These are phyloP conservation scores for Verticillium albo-atrum DNA, from an alignment of 2,329 filamentous ascomycete genomes.

Conservation along the genomic window DNA sequence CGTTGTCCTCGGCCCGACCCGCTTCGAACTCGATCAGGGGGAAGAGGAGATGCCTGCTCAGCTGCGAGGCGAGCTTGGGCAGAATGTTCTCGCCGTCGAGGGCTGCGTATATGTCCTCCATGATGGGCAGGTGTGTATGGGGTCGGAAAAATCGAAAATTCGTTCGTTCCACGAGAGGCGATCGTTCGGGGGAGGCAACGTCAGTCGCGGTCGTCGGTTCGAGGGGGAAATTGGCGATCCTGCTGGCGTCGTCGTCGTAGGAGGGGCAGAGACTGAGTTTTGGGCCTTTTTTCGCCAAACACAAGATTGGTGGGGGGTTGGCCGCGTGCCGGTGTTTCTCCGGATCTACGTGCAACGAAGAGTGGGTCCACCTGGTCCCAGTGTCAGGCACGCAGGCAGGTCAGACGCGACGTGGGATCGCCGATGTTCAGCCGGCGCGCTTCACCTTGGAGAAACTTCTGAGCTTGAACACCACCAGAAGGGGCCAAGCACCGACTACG, in stretches of 20 bases:
- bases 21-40: constrained; percentile 90
- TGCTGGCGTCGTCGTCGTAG: constrained; percentile 6
- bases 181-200: constrained; percentile 1
- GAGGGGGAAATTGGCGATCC: constrained; percentile 1
- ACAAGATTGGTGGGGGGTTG: constrained; percentile 12
- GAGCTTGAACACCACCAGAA: background rate
- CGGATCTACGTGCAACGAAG: background rate
- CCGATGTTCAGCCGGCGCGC: constrained; percentile 12
- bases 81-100: constrained; percentile 52
- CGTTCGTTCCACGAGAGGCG: constrained; percentile 13
- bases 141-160: constrained; percentile 6
- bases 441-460: constrained; percentile 9
- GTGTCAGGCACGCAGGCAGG: background rate
- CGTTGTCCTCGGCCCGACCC: constrained; percentile 74
- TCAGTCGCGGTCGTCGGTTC: constrained; percentile 2
- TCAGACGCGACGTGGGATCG: background rate
- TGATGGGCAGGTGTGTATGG: constrained; percentile 7
- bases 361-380: background rate
- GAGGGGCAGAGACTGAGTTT: constrained; percentile 14
- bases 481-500: background rate
- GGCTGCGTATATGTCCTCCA: constrained; percentile 14
- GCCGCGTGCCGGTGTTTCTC: constrained; percentile 10
- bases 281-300: constrained; percentile 14
- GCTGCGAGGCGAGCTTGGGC: constrained; percentile 82
- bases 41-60: constrained; percentile 95